Evolutionary conservation across 1,284 basidiomycete genomes (phyloP).

Genomic region (Exsudoporus floridanus): DNA sequence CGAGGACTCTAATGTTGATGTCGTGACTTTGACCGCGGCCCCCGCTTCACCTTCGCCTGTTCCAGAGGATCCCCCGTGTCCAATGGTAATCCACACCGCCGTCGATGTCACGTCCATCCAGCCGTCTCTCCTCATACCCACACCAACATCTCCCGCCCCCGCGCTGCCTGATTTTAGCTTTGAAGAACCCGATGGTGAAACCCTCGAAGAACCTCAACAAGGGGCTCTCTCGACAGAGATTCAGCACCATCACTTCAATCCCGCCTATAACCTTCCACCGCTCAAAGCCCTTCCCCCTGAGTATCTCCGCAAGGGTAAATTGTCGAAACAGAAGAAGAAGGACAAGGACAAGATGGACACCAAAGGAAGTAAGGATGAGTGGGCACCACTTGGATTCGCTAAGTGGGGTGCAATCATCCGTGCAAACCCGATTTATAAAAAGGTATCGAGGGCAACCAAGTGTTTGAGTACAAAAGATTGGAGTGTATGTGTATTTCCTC

Average conservation of each 20-base stretch:
- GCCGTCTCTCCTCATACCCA: slow-evolving; percentile 33
- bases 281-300: slow-evolving; percentile 62
- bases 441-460: slow-evolving; percentile 66
- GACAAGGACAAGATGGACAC: slow-evolving; percentile 51
- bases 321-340: slow-evolving; percentile 56
- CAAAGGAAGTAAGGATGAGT: slow-evolving; percentile 64
- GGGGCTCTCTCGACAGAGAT: slow-evolving; percentile 23
- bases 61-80: slow-evolving; percentile 6
- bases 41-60: slow-evolving; percentile 5
- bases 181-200: slow-evolving; percentile 24
- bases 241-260: slow-evolving; percentile 43
- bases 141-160: slow-evolving; percentile 36
- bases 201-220: slow-evolving; percentile 23
- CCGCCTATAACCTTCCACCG: slow-evolving; percentile 59
- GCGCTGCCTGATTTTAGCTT: slow-evolving; percentile 34
- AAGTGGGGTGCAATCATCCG: slow-evolving; percentile 69
- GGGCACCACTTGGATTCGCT: slow-evolving; percentile 63
- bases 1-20: slow-evolving; percentile 2
- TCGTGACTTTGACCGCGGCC: background rate
- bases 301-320: slow-evolving; percentile 59
- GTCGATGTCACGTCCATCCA: slow-evolving; percentile 32
- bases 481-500: slow-evolving; percentile 52
- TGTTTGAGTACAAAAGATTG: slow-evolving; percentile 77
- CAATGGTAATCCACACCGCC: slow-evolving; percentile 33
- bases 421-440: slow-evolving; percentile 72